Evolutionary conservation across 306 rosid genomes (phyloP), one percentile per base, ranked within the genome.

Genomic region (Pueraria montana): DNA sequence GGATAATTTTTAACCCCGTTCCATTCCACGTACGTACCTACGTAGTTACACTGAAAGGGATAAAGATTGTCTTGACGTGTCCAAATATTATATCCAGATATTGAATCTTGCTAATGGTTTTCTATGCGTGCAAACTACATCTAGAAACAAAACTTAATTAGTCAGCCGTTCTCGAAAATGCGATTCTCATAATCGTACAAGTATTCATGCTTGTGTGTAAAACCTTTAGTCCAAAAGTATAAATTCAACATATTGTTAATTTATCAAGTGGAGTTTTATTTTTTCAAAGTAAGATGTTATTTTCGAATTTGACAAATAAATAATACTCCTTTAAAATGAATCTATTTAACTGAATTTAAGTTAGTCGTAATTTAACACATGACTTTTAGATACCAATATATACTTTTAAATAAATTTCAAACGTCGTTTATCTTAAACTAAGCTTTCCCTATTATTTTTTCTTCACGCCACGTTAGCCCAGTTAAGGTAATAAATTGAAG

Each of bases 101-200:
- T 38, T 32, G 63, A 86, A 77, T 70, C 14, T 20, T 48, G 4
- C 0, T 2, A 53, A 50, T 27, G n/a, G 72, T 62, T 34, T 68
- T 74, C 70, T 30, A 69, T 43, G 87, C 87, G 89, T 87, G 85
- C 87, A 83, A 80, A 69, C 82, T 36, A 82, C 80, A 27, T 61
- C 43, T 26, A 4, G 26, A 61, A 68, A 32, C 64, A 48, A 79
- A 67, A 50, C 36, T 61, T 63, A 17, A 73, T 63, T 34, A 30
- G 71, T 81, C 81, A 82, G 20, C 48, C 62, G 4, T 80, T 50
- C 4, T 76, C 38, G 7, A 62, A 77, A 61, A 52, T 11, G 27
- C 45, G 50, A 63, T 81, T 63, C 77, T 71, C 76, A 48, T 13
- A 36, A 30, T 36, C 24, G 30, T 58, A 24, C 27, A 32, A 83